Evolutionary conservation across 2,329 filamentous ascomycete genomes (phyloP).

Genomic region (Colletotrichum camelliae): DNA sequence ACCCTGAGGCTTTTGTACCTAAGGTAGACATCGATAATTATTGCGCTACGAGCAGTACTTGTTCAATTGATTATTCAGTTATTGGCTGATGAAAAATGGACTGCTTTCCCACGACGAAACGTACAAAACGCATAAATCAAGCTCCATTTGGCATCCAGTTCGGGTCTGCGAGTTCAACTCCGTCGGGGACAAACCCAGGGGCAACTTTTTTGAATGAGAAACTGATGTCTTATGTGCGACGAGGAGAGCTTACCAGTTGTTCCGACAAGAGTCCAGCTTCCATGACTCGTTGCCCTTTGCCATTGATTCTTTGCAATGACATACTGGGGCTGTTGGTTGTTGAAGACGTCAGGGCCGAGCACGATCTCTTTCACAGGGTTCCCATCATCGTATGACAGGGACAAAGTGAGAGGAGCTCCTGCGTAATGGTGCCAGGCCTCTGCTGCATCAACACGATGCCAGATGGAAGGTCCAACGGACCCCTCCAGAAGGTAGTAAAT

Average conservation of each 20-base stretch:
- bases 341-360: slow-evolving; percentile 49
- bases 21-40: background rate
- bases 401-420: slow-evolving; percentile 53
- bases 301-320: slow-evolving; percentile 45
- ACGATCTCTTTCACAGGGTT: slow-evolving; percentile 35
- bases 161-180: background rate
- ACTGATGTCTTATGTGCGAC: background rate
- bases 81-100: background rate
- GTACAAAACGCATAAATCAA: background rate
- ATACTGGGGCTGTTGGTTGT: slow-evolving; percentile 47
- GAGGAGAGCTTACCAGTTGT: slow-evolving; percentile 20
- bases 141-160: background rate
- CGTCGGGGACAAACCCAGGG: background rate
- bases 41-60: background rate
- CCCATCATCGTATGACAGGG: slow-evolving; percentile 49
- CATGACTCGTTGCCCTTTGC: slow-evolving; percentile 51
- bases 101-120: fast-evolving
- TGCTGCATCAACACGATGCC: slow-evolving; percentile 55
- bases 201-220: background rate
- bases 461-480: slow-evolving; percentile 45
- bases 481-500: slow-evolving; percentile 61
- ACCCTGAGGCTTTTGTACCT: background rate
- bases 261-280: slow-evolving; percentile 55
- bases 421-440: slow-evolving; percentile 62
- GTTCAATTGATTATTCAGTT: background rate